phyloP scores from a whole-genome alignment of 1,139 yeast species.

The Yamadazyma atlantica region DNA sequence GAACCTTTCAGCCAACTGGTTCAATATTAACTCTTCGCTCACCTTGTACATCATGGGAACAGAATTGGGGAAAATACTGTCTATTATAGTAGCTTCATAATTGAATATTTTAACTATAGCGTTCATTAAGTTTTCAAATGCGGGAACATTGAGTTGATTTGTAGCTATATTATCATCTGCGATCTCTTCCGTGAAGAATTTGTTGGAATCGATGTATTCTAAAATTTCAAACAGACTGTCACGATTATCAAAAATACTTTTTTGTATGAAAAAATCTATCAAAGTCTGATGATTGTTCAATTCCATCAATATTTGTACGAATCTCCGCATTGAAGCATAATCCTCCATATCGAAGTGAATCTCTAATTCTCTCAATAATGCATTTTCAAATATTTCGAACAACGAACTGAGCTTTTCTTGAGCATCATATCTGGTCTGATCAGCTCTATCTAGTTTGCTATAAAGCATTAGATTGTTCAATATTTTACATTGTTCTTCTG shows the following conservation, averaged over 20 bases:
- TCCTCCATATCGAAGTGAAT: slow-evolving; percentile 55
- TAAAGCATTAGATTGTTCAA: slow-evolving; percentile 39
- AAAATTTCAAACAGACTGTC: slow-evolving; percentile 32
- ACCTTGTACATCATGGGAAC: slow-evolving; percentile 52
- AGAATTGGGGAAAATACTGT: slow-evolving; percentile 38
- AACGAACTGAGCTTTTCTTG: slow-evolving; percentile 53
- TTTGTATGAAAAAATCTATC: slow-evolving; percentile 47
- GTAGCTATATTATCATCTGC: slow-evolving; percentile 11
- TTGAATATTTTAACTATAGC: slow-evolving; percentile 36
- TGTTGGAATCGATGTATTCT: slow-evolving; percentile 12
- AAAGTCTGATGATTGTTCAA: slow-evolving; percentile 45
- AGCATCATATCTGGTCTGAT: slow-evolving; percentile 32
- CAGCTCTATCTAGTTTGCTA: slow-evolving; percentile 38
- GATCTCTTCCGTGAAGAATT: slow-evolving; percentile 11
- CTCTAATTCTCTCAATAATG: slow-evolving; percentile 71
- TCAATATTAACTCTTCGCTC: slow-evolving; percentile 45
- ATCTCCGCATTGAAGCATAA: slow-evolving; percentile 32
- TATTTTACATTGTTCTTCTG: slow-evolving; percentile 49
- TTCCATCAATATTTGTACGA: slow-evolving; percentile 36
- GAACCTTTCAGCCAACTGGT: slow-evolving; percentile 39
- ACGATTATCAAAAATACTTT: slow-evolving; percentile 42
- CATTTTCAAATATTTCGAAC: slow-evolving; percentile 73
- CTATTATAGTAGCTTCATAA: slow-evolving; percentile 35
- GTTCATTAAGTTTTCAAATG: slow-evolving; percentile 23
- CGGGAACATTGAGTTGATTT: background rate